Conservation (phyloP, 176 grass and related monocot genomes). For the Eragrostis curvula region DNA sequence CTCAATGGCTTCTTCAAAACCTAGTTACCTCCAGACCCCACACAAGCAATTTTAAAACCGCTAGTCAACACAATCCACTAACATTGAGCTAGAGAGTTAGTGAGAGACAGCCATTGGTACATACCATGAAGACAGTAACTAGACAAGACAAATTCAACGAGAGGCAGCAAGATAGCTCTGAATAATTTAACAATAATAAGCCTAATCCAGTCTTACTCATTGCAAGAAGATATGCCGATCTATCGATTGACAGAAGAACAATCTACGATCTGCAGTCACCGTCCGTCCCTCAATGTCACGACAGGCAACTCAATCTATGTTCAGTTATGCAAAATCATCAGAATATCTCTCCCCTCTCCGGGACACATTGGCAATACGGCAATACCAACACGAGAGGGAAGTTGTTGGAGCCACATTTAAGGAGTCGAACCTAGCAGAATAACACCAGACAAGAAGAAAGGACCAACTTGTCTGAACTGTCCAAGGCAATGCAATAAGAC, state of each 20-base stretch:
- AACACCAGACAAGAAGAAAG: no score
- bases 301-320: background rate
- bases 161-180: background rate
- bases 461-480: no score
- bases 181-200: background rate
- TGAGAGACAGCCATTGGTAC: background rate
- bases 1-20: background rate
- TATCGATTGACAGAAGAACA: background rate
- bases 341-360: background rate
- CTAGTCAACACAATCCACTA: background rate
- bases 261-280: background rate
- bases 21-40: background rate
- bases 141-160: background rate
- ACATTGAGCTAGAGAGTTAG: background rate
- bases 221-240: background rate
- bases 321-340: background rate
- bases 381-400: no score
- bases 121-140: no score
- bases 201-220: background rate
- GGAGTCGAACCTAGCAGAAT: slow-evolving; percentile 41
- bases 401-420: background rate
- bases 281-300: background rate
- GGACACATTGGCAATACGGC: no score
- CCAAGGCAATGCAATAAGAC: no score
- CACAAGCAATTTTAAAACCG: no score